Percentiles rank a stretch among this genome's conserved stretches.
phyloP scores from a whole-genome alignment of 2,329 filamentous ascomycete species.

The Botrytis porri region DNA sequence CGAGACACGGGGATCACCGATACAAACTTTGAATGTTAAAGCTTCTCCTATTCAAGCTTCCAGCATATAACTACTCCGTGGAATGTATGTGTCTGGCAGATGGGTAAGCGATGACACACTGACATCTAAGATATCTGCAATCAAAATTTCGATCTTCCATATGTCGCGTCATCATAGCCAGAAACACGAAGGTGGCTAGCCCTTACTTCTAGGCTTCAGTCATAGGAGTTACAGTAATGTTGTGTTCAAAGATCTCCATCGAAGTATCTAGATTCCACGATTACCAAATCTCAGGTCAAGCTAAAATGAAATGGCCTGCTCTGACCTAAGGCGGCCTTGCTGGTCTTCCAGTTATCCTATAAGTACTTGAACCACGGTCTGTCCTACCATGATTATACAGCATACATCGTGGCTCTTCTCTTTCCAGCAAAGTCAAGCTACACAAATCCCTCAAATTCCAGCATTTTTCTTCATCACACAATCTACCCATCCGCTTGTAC shows the following conservation, averaged over 20 bases:
- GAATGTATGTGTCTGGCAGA: slow-evolving; percentile 3
- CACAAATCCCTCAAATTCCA: background rate
- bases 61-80: background rate
- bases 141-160: background rate
- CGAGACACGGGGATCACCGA: background rate
- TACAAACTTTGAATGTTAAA: background rate
- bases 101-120: background rate
- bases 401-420: background rate
- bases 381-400: background rate
- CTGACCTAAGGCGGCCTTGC: background rate
- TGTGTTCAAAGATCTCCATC: background rate
- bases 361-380: background rate
- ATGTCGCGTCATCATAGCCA: background rate
- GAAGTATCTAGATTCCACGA: background rate
- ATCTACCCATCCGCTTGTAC: background rate
- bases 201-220: background rate
- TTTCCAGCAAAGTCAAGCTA: background rate
- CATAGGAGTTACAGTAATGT: background rate
- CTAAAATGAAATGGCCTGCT: background rate
- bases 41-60: background rate
- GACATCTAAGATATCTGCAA: background rate
- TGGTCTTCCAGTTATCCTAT: too few relatives aligned
- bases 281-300: background rate
- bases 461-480: background rate
- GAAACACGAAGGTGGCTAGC: background rate